phyloP scores from a whole-genome alignment of 345 rosid species.

The Adansonia digitata region DNA sequence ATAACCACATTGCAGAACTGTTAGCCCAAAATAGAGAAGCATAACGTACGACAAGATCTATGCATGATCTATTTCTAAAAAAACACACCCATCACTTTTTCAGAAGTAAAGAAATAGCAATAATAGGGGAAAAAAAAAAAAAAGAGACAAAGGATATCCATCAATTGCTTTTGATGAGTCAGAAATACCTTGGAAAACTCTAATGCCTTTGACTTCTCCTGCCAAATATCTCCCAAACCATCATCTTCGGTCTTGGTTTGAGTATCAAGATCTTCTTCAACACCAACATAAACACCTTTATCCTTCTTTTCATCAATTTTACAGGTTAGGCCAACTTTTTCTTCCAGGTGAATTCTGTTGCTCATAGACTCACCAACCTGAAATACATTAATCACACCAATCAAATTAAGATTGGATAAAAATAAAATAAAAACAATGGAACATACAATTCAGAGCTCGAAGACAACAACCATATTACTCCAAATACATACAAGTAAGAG shows the following conservation, averaged over 20 bases:
- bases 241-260: slow-evolving; percentile 42
- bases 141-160: background rate
- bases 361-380: slow-evolving; percentile 1
- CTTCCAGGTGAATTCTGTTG: slow-evolving; percentile 20
- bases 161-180: background rate
- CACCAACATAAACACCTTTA: slow-evolving; percentile 36
- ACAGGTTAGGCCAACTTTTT: slow-evolving; percentile 13
- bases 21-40: background rate
- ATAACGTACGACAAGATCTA: background rate
- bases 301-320: slow-evolving; percentile 33
- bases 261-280: slow-evolving; percentile 19
- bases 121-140: too few relatives aligned
- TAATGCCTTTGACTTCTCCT: slow-evolving; percentile 67
- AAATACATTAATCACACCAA: background rate
- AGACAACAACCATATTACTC: background rate
- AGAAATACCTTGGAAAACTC: slow-evolving; percentile 60
- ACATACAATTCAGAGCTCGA: background rate
- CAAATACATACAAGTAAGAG: background rate
- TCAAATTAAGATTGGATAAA: slow-evolving; percentile 6
- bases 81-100: background rate
- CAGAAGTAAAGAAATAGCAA: background rate
- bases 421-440: background rate
- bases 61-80: background rate
- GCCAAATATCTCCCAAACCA: slow-evolving; percentile 84
- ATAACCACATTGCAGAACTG: background rate